Conservation (phyloP, 352 stramenopile species). For the Pythium dissimile region DNA sequence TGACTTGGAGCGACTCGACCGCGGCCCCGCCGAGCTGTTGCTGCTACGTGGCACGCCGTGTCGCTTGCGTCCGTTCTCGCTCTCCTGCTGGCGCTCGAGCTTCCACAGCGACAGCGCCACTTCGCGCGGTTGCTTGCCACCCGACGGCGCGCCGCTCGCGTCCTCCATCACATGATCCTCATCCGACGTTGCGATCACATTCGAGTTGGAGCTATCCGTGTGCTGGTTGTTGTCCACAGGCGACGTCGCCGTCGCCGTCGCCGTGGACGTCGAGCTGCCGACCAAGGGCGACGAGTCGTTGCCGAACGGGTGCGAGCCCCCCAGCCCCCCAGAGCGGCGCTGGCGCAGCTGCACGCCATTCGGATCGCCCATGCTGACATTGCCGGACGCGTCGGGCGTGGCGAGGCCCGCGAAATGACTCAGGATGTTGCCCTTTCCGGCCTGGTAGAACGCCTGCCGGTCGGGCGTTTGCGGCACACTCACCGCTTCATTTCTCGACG, state of each 20-base stretch:
- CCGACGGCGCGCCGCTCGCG: not conserved
- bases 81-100: constrained; percentile 11
- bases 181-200: constrained; percentile 12
- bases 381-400: constrained; percentile 28
- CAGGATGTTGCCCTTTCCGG: constrained; percentile 54
- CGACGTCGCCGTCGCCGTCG: constrained; percentile 15
- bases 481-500: constrained; percentile 3
- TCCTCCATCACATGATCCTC: constrained; percentile 17
- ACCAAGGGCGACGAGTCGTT: not conserved
- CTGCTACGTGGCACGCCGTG: constrained; percentile 6
- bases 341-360: constrained; percentile 7
- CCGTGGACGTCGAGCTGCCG: constrained; percentile 17
- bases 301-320: not conserved
- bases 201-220: not conserved
- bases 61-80: constrained; percentile 1
- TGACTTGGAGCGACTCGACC: constrained; percentile 4
- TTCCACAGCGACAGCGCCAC: constrained; percentile 19
- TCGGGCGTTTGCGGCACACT: constrained; percentile 19
- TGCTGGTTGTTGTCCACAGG: constrained; percentile 12
- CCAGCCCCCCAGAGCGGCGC: not conserved
- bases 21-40: not conserved
- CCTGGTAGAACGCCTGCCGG: constrained; percentile 35
- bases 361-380: not conserved
- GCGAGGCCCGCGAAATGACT: constrained; percentile 55
- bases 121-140: constrained; percentile 15